Percentiles rank a stretch among this genome's conserved stretches.
Evolutionary conservation across 805 yeast species (phyloP).

Genomic region (Hanseniaspora vineae): DNA sequence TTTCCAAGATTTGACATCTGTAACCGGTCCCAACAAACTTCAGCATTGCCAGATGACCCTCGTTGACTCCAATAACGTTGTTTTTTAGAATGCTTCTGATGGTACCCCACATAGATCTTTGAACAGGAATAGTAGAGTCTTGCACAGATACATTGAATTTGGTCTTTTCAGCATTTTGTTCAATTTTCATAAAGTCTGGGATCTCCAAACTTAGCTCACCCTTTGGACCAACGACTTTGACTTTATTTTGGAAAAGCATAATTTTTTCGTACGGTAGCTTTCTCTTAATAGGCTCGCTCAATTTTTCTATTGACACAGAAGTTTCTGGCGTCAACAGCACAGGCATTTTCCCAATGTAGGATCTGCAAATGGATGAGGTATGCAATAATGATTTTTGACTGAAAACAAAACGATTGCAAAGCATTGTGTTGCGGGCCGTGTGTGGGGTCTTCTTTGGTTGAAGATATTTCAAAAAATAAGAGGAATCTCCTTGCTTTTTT

Average conservation of each 20-base stretch:
- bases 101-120: constrained; percentile 93
- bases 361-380: constrained; percentile 21
- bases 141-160: constrained; percentile 43
- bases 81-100: constrained; percentile 67
- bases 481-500: background rate
- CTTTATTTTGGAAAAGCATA: constrained; percentile 41
- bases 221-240: constrained; percentile 62
- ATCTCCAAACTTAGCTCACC: constrained; percentile 53
- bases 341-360: constrained; percentile 76
- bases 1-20: constrained; percentile 67
- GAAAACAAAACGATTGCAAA: background rate
- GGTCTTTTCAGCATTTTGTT: constrained; percentile 16
- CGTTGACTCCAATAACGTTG: constrained; percentile 76
- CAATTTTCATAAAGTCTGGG: constrained; percentile 56
- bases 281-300: constrained; percentile 40
- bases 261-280: constrained; percentile 51
- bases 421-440: background rate
- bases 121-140: constrained; percentile 45
- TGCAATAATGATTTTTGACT: background rate
- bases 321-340: constrained; percentile 56
- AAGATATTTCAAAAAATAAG: too few relatives aligned
- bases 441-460: background rate
- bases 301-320: constrained; percentile 27
- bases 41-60: constrained; percentile 80
- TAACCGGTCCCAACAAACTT: constrained; percentile 95